A percentile compares a stretch with the other conserved stretches of the same genome.
Conservation (phyloP, 257 asterid species). For the Anisodus acutangulus region DNA sequence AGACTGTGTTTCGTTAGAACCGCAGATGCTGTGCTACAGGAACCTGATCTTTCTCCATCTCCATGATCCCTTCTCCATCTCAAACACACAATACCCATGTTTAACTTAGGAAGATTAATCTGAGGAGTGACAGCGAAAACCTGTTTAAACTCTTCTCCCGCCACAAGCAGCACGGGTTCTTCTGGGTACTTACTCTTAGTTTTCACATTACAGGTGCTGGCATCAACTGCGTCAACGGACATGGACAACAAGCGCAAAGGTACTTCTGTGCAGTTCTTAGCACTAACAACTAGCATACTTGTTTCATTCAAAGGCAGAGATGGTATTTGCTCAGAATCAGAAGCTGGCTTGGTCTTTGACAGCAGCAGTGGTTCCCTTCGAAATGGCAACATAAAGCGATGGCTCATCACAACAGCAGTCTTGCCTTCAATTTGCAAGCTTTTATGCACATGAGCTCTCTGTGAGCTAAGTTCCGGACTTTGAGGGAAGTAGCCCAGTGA, state of each 20-base stretch:
- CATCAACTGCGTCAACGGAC: slow-evolving; percentile 63
- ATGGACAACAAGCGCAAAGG: slow-evolving; percentile 77
- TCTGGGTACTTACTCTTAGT: slow-evolving; percentile 57
- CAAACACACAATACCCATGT: slow-evolving; percentile 65
- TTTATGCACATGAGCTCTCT: slow-evolving; percentile 92
- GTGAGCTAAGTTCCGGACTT: slow-evolving; percentile 60
- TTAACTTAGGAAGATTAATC: slow-evolving; percentile 48
- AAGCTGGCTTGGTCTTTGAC: slow-evolving; percentile 61
- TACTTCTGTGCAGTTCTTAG: slow-evolving; percentile 85
- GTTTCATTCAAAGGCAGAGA: slow-evolving; percentile 70
- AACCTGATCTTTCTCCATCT: slow-evolving; percentile 35
- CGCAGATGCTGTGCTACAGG: slow-evolving; percentile 43
- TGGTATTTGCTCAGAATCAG: slow-evolving; percentile 62
- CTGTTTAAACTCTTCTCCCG: slow-evolving; percentile 94
- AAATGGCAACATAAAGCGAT: slow-evolving; percentile 77
- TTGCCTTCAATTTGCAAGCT: slow-evolving; percentile 96
- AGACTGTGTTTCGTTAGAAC: slow-evolving; percentile 67
- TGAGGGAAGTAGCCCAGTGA: slow-evolving; percentile 82
- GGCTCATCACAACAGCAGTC: slow-evolving; percentile 74
- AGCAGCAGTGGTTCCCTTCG: slow-evolving; percentile 82
- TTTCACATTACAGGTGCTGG: slow-evolving; percentile 48
- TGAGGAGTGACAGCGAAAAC: slow-evolving; percentile 71
- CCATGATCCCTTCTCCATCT: slow-evolving; percentile 77
- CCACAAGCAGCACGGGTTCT: slow-evolving; percentile 61
- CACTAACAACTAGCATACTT: slow-evolving; percentile 70